Evolutionary conservation across 257 asterid species (phyloP).

Genomic region (Ocimum tenuiflorum): DNA sequence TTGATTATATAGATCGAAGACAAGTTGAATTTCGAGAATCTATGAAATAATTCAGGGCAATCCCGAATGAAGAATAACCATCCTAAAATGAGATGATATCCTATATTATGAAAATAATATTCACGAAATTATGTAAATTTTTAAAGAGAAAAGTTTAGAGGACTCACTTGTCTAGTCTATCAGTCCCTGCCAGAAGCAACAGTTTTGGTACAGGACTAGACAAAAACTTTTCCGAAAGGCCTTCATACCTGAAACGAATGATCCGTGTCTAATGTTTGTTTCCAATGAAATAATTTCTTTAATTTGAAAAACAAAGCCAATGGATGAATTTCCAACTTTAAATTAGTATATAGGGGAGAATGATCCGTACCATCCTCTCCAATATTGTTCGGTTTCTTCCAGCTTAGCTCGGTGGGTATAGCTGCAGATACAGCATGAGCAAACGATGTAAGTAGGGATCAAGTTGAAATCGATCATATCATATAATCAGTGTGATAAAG

Average conservation of each 20-base stretch:
- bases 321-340: not conserved
- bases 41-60: no score
- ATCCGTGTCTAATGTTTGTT: not conserved
- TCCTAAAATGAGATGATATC: no score
- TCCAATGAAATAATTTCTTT: not conserved
- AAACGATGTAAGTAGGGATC: slow-evolving; percentile 7
- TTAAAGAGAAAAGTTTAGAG: slow-evolving; percentile 3
- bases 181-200: slow-evolving; percentile 96
- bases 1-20: no score
- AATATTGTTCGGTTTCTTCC: slow-evolving; percentile 83
- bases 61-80: no score
- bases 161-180: slow-evolving; percentile 83
- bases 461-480: not conserved
- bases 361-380: slow-evolving; percentile 83
- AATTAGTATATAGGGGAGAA: slow-evolving; percentile 14
- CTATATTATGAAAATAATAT: not conserved
- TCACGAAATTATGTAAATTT: not conserved
- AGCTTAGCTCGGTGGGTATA: slow-evolving; percentile 79
- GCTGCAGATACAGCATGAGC: slow-evolving; percentile 42
- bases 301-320: not conserved
- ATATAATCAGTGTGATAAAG: no score
- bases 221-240: slow-evolving; percentile 85
- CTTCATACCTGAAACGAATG: slow-evolving; percentile 79
- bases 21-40: no score
- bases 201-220: slow-evolving; percentile 81